A percentile compares a stretch with the other conserved stretches of the same genome.
These are phyloP conservation scores for Takashimella tepidaria DNA, from an alignment of 1,284 basidiomycete species.

Conservation along the genomic window DNA sequence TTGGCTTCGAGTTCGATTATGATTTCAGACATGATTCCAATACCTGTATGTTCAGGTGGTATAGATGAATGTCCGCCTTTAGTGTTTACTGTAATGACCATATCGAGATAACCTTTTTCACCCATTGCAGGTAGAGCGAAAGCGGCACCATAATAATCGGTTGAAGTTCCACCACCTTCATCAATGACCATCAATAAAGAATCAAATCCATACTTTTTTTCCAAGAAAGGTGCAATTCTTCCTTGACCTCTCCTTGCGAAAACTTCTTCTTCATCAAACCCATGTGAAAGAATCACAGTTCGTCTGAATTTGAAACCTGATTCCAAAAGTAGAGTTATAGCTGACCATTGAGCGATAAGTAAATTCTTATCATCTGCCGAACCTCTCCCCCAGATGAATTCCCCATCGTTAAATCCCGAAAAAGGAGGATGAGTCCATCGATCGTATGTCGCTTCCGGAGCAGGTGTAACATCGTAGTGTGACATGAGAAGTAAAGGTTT, in stretches of 20 bases:
- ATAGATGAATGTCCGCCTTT: conserved; percentile 49
- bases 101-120: conserved; percentile 46
- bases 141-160: conserved; percentile 36
- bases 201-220: conserved; percentile 44
- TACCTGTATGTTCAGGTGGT: conserved; percentile 49
- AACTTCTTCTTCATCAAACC: conserved; percentile 46
- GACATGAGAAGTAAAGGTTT: conserved; percentile 50
- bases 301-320: conserved; percentile 38
- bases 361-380: conserved; percentile 45
- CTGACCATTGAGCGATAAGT: conserved; percentile 48
- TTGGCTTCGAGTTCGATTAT: conserved; percentile 46
- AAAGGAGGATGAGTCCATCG: conserved; percentile 47
- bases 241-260: conserved; percentile 44
- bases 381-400: conserved; percentile 46
- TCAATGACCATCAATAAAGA: conserved; percentile 47
- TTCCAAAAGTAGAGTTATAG: conserved; percentile 41
- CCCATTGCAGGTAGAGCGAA: conserved; percentile 41
- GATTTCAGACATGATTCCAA: conserved; percentile 48
- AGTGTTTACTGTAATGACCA: conserved; percentile 42
- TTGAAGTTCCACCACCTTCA: conserved; percentile 38
- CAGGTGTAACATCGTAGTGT: conserved; percentile 49
- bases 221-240: conserved; percentile 41
- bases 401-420: conserved; percentile 41
- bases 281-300: conserved; percentile 45
- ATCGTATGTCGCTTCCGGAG: conserved; percentile 35